Evolutionary conservation across 306 rosid genomes (phyloP), one percentile per base, ranked within the genome.

Genomic region (Abrus precatorius): DNA sequence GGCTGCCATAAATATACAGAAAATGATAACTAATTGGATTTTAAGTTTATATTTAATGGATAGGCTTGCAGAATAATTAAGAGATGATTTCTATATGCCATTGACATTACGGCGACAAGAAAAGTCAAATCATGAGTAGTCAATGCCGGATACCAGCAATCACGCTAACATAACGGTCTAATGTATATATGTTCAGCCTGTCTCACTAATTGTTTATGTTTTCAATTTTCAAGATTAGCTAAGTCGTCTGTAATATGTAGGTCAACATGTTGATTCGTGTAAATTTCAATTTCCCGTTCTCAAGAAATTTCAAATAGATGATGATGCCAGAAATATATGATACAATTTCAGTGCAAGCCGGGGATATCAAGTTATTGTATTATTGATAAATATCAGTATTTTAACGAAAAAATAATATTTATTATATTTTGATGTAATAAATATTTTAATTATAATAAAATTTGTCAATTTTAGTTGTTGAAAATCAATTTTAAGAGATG

Each of bases 1-100:
- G 7, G 6, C 60, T 54, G 11, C 61, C 65, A 69, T 63, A 38
- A 70, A 48, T 9, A 30, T 59, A 10, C 20, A 20, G 20, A 34
- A 30, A 54, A 79, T 61, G 36, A 10, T 9, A 34, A 29, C 53
- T 44, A 59, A 1, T 44, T 12, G 13, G 55, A 59, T 29, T 9
- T 20, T 72, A n/a, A 14, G 9, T 49, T 3, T 14, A 50, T 76
- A 36, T 27, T 38, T 76, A 9, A 6, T 52, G 54, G 57, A 43
- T 54, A 29, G 54, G 40, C 32, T 77, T 9, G 6, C 48, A 3
- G 20, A 78, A 55, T 78, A 20, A 20, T 20, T 20, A 20, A 20
- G 20, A 20, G 20, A 47, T 69, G 50, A 55, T 78, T 69, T n/a
- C 47, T 45, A 29, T 34, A 56, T 3, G 75, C 69, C 44, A 32